Percentiles rank a stretch among this genome's conserved stretches.
phyloP scores from a whole-genome alignment of 495 filamentous ascomycete genomes.

The Penicillium coffeae region DNA sequence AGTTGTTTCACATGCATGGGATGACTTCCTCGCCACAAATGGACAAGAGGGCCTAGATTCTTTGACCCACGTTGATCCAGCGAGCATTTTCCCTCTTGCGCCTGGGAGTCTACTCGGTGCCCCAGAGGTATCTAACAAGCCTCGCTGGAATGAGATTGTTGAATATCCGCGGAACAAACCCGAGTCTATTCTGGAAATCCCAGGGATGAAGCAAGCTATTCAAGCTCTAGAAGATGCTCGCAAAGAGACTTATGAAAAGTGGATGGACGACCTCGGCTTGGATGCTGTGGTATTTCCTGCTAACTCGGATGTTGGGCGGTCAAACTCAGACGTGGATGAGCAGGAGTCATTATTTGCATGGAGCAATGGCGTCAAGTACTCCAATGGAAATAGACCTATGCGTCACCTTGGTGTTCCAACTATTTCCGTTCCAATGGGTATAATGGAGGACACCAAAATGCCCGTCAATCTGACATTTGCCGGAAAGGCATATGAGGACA shows the following conservation, averaged over 20 bases:
- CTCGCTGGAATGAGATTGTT: constrained; percentile 33
- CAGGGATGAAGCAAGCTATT: constrained; percentile 23
- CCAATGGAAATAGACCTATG: constrained; percentile 33
- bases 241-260: constrained; percentile 29
- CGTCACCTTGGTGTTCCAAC: constrained; percentile 35
- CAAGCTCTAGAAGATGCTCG: constrained; percentile 28
- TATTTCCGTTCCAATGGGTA: constrained; percentile 35
- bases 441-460: constrained; percentile 35
- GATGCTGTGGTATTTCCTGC: constrained; percentile 36
- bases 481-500: constrained; percentile 33
- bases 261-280: constrained; percentile 30
- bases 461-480: constrained; percentile 36
- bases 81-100: constrained; percentile 31
- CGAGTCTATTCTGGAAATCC: constrained; percentile 22
- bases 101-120: constrained; percentile 26
- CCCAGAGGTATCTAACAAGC: constrained; percentile 28
- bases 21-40: constrained; percentile 29
- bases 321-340: constrained; percentile 26
- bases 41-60: constrained; percentile 23
- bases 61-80: constrained; percentile 25
- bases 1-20: constrained; percentile 33
- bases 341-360: constrained; percentile 26
- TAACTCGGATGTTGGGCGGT: constrained; percentile 29
- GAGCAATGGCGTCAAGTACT: constrained; percentile 36
- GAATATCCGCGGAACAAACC: constrained; percentile 26